Evolutionary conservation across 164 flowering plant genomes (phyloP).

Genomic region (Vitis vinifera): DNA sequence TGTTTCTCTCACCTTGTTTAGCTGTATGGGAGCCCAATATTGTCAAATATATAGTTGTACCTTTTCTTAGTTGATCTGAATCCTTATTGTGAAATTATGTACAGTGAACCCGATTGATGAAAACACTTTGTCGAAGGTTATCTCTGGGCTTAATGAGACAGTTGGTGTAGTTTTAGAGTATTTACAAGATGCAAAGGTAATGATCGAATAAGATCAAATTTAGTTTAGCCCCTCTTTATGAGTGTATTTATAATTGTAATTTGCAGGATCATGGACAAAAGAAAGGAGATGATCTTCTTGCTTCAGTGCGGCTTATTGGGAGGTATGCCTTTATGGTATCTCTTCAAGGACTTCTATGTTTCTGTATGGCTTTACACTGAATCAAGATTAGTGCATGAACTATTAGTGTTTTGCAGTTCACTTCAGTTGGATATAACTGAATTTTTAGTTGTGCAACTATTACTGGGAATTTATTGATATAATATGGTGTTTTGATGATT

Average conservation of each 20-base stretch:
- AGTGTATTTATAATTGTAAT: not conserved
- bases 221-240: not conserved
- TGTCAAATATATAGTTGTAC: no score
- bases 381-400: not conserved
- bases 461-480: no score
- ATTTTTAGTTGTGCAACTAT: not conserved
- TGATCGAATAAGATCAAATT: not conserved
- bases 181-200: conserved; percentile 92
- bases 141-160: conserved; percentile 80
- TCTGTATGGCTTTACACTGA: not conserved
- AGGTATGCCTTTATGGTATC: conserved; percentile 44
- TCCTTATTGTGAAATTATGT: conserved; percentile 14
- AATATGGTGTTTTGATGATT: no score
- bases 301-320: conserved; percentile 84
- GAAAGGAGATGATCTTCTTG: conserved; percentile 94
- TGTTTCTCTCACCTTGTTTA: no score
- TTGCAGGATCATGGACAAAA: conserved; percentile 74
- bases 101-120: conserved; percentile 56
- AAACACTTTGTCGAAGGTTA: conserved; percentile 53
- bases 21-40: no score
- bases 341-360: not conserved
- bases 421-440: not conserved
- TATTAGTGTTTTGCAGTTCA: not conserved
- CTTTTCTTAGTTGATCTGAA: not conserved
- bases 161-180: conserved; percentile 71